Conservation (phyloP, 1,284 basidiomycete species). For the Puccinia coronata region DNA sequence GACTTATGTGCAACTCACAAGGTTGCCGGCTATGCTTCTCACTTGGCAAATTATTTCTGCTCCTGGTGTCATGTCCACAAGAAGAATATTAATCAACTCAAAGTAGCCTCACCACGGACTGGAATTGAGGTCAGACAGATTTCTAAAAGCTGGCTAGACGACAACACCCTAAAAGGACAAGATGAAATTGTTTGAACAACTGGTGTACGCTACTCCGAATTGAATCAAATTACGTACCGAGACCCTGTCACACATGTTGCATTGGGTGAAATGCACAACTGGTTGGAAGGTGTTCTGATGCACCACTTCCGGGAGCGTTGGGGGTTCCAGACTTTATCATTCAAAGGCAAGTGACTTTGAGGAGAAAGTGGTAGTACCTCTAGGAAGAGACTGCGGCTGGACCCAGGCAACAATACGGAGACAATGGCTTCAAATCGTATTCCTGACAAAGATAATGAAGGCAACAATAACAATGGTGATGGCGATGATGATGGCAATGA, state of each 20-base stretch:
- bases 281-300: constrained; percentile 39
- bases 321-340: constrained; percentile 22
- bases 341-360: neutral
- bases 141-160: neutral
- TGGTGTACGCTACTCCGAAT: neutral
- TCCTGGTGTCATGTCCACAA: constrained; percentile 3
- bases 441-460: neutral
- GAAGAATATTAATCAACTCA: neutral
- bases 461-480: too few species aligned
- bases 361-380: neutral
- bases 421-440: neutral
- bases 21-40: constrained; percentile 7
- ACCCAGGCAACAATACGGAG: neutral
- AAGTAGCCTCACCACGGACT: neutral
- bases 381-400: neutral
- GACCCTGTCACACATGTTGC: constrained; percentile 18
- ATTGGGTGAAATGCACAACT: constrained; percentile 36
- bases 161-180: neutral
- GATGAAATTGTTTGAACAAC: neutral
- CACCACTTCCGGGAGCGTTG: constrained; percentile 31
- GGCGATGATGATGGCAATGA: neutral
- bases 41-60: constrained; percentile 24
- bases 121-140: neutral
- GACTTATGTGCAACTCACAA: constrained; percentile 30
- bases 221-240: constrained; percentile 21